A percentile compares a stretch with the other conserved stretches of the same genome.
Conservation (phyloP, 352 stramenopile species). For the Pelagophyceae sp. region DNA sequence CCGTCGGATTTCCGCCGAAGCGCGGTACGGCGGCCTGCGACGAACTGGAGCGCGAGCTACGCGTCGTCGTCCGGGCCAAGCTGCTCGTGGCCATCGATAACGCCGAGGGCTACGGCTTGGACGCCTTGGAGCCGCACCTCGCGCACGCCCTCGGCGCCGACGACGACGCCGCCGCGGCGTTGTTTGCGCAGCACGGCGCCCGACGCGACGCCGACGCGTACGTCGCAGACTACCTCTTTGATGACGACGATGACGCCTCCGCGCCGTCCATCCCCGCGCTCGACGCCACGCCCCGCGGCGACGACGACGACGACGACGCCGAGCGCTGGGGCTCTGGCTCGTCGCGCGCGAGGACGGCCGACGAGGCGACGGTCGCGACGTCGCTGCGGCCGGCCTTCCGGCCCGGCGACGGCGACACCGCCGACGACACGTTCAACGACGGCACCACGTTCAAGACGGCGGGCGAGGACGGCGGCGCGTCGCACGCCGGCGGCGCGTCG, state of each 20-base stretch:
- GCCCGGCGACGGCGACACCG: background rate
- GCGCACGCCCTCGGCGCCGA: background rate
- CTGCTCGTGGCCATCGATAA: slow-evolving; percentile 30
- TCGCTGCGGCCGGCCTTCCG: background rate
- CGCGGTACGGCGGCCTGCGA: slow-evolving; percentile 11
- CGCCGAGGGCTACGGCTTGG: slow-evolving; percentile 29
- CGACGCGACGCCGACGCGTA: background rate
- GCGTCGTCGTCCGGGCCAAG: slow-evolving; percentile 23
- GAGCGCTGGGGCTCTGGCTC: background rate
- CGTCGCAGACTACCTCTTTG: background rate
- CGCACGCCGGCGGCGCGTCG: background rate
- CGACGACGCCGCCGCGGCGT: background rate
- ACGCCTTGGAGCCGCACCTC: slow-evolving; percentile 26
- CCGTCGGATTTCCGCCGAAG: background rate
- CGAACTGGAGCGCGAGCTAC: slow-evolving; percentile 22
- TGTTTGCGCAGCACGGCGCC: background rate
- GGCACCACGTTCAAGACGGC: background rate
- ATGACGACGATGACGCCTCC: background rate
- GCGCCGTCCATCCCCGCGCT: background rate
- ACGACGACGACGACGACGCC: slow-evolving; percentile 11
- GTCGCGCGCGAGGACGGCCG: background rate
- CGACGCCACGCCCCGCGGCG: background rate
- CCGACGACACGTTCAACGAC: background rate
- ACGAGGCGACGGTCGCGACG: background rate
- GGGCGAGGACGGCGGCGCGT: background rate